These are phyloP conservation scores for Cladosporium sp. DNA, from an alignment of 2,329 filamentous ascomycete genomes.

Conservation along the genomic window DNA sequence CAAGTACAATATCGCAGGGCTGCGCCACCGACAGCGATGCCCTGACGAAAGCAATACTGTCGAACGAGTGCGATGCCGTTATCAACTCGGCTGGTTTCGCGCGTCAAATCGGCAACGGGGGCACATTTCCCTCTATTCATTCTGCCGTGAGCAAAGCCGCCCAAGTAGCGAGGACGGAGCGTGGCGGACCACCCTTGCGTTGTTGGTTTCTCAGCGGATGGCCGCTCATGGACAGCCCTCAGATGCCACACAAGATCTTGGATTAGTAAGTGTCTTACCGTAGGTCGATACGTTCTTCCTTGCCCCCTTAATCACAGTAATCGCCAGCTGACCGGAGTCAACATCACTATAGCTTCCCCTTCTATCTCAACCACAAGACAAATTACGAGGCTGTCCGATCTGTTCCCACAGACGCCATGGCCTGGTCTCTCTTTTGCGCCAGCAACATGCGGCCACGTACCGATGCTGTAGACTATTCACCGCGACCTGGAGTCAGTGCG, in stretches of 20 bases:
- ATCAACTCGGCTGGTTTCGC: slow-evolving; percentile 44
- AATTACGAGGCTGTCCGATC: not conserved
- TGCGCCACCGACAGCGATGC: slow-evolving; percentile 39
- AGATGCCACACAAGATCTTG: slow-evolving; percentile 31
- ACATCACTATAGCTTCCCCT: not conserved
- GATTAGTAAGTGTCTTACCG: slow-evolving; percentile 35
- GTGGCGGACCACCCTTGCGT: slow-evolving; percentile 31
- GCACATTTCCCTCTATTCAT: slow-evolving; percentile 41
- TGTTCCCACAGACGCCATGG: not conserved
- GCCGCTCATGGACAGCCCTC: not conserved
- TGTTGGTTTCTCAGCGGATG: slow-evolving; percentile 1
- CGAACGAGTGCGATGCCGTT: slow-evolving; percentile 42
- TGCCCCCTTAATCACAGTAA: not conserved
- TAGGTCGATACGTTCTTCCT: not conserved
- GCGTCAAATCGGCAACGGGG: slow-evolving; percentile 26
- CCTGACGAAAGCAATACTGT: slow-evolving; percentile 40
- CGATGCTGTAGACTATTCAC: not conserved
- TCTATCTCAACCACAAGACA: not conserved
- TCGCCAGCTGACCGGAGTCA: not conserved
- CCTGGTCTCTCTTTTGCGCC: not conserved
- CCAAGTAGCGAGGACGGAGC: slow-evolving; percentile 38
- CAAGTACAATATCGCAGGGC: slow-evolving; percentile 41
- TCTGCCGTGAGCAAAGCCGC: not conserved
- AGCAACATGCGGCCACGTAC: not conserved
- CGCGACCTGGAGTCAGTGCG: not conserved